Percentiles rank a stretch among this genome's conserved stretches.
phyloP scores from a whole-genome alignment of 1,139 yeast genomes.

The Lodderomyces beijingensis region DNA sequence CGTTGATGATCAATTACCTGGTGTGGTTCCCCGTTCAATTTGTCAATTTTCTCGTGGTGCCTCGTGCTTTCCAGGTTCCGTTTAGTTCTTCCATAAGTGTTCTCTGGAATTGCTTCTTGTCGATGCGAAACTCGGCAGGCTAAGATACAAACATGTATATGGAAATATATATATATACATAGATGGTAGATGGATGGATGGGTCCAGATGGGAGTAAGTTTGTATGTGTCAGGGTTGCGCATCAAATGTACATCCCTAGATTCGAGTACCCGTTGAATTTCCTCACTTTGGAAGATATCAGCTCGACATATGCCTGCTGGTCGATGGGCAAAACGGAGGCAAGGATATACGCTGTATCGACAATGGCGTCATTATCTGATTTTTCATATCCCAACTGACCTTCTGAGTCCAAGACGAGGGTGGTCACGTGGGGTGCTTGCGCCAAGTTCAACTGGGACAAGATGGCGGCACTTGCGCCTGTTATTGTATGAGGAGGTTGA shows the following conservation, averaged over 20 bases:
- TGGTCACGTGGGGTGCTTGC: conserved; percentile 11
- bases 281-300: conserved; percentile 28
- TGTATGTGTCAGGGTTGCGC: too few species aligned
- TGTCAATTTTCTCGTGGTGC: conserved; percentile 77
- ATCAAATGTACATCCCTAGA: conserved; percentile 37
- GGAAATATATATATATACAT: too few species aligned
- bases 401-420: conserved; percentile 46
- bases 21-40: conserved; percentile 98
- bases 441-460: conserved; percentile 24
- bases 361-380: conserved; percentile 32
- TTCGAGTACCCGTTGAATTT: conserved; percentile 33
- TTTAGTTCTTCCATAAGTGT: conserved; percentile 89
- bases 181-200: too few species aligned
- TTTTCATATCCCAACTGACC: conserved; percentile 57
- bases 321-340: conserved; percentile 14
- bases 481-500: conserved; percentile 52
- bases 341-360: conserved; percentile 28
- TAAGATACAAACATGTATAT: conserved; percentile 4
- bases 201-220: too few species aligned
- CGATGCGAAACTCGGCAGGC: conserved; percentile 56
- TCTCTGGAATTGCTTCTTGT: conserved; percentile 86
- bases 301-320: conserved; percentile 19
- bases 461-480: conserved; percentile 48
- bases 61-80: conserved; percentile 80
- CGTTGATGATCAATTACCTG: conserved; percentile 72